Conservation (phyloP, 2,329 filamentous ascomycete species). For the Zopfia rhizophila region DNA sequence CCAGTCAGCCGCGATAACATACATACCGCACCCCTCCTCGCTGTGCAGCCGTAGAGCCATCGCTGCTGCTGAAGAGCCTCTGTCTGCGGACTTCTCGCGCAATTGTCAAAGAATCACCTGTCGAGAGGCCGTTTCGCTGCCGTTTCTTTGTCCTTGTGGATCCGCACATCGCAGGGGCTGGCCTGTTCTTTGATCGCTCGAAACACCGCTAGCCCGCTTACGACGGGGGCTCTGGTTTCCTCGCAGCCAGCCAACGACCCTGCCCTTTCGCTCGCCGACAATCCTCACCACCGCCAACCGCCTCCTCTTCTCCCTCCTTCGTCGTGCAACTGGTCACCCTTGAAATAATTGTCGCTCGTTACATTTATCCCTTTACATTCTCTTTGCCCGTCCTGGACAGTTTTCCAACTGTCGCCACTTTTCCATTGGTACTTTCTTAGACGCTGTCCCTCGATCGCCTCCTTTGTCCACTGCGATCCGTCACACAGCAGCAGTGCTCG, state of each 20-base stretch:
- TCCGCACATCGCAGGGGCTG: slow-evolving; percentile 12
- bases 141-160: slow-evolving; percentile 9
- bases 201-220: slow-evolving; percentile 23
- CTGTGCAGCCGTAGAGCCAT: background rate
- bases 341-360: slow-evolving; percentile 24
- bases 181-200: slow-evolving; percentile 21
- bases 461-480: slow-evolving; percentile 19
- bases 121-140: background rate
- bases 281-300: slow-evolving; percentile 12
- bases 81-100: background rate
- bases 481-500: slow-evolving; percentile 14
- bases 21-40: too few relatives aligned
- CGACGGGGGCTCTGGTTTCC: slow-evolving; percentile 4
- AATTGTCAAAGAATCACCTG: background rate
- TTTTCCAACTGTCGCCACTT: slow-evolving; percentile 11
- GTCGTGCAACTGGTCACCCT: slow-evolving; percentile 16
- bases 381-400: slow-evolving; percentile 8
- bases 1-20: slow-evolving; percentile 1
- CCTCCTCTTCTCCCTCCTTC: slow-evolving; percentile 10
- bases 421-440: slow-evolving; percentile 9
- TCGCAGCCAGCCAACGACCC: background rate
- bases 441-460: slow-evolving; percentile 10
- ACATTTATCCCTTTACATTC: slow-evolving; percentile 8
- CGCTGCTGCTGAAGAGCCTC: background rate
- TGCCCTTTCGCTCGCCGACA: slow-evolving; percentile 1